Percentiles rank a stretch among this genome's conserved stretches.
These are phyloP conservation scores for Mycena rosella DNA, from an alignment of 768 basidiomycete species.

Conservation along the genomic window DNA sequence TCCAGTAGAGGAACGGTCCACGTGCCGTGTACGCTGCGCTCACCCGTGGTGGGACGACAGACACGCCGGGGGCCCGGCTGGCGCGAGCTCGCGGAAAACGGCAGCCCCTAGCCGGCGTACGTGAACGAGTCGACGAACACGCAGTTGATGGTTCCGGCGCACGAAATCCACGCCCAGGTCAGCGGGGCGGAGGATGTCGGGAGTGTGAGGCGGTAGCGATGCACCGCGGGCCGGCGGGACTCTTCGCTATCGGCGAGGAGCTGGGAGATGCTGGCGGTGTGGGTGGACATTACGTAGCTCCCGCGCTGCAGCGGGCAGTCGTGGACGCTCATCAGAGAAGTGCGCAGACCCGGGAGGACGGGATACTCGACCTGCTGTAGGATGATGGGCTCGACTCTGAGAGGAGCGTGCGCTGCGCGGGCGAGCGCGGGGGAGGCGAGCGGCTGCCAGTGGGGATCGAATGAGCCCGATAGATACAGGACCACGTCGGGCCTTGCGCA, in stretches of 20 bases:
- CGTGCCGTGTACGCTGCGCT: background rate
- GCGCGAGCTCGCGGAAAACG: background rate
- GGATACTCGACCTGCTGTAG: constrained; percentile 19
- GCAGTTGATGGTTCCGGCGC: background rate
- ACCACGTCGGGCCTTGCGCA: constrained; percentile 1
- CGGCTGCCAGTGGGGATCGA: constrained; percentile 7
- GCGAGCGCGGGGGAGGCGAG: constrained; percentile 3
- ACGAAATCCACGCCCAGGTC: constrained; percentile 8
- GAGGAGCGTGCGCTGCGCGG: background rate
- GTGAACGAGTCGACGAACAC: constrained; percentile 16
- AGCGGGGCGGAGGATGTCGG: background rate
- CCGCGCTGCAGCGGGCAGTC: constrained; percentile 3
- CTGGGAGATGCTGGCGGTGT: background rate
- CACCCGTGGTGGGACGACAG: constrained; percentile 11
- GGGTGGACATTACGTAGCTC: constrained; percentile 19
- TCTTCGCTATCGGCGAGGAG: background rate
- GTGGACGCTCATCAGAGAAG: constrained; percentile 16
- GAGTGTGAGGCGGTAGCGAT: constrained; percentile 21
- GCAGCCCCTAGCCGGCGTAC: constrained; percentile 12
- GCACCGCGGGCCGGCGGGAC: constrained; percentile 7
- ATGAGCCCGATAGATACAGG: background rate
- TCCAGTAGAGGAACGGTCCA: constrained; percentile 13
- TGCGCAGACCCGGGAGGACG: constrained; percentile 8
- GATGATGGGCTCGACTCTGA: background rate
- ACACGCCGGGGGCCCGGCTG: constrained; percentile 1